Conservation (phyloP, 768 basidiomycete species). For the Mycena metata region DNA sequence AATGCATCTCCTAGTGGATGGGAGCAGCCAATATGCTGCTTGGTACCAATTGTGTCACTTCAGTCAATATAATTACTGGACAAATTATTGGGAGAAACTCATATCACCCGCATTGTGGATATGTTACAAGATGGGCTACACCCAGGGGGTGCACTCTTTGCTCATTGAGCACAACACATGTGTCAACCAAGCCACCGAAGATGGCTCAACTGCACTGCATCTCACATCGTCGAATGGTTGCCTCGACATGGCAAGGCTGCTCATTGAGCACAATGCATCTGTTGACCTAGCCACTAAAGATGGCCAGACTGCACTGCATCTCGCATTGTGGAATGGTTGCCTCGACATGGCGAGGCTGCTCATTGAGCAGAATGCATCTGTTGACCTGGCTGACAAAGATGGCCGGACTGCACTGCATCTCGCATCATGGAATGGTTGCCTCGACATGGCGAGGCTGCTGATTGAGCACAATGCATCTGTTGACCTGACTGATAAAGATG, state of each 20-base stretch:
- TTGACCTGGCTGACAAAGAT: neutral
- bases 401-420: neutral
- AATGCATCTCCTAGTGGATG: neutral
- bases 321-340: neutral
- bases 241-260: no score
- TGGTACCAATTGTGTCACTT: neutral
- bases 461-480: no score
- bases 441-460: no score
- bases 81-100: neutral
- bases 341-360: neutral
- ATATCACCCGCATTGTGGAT: neutral
- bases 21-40: neutral
- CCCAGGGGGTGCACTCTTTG: no score
- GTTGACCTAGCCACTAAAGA: no score
- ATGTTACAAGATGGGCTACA: neutral
- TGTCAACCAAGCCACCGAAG: neutral
- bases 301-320: neutral
- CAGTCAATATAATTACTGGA: neutral
- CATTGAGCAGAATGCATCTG: neutral
- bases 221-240: no score
- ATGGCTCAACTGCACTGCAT: no score
- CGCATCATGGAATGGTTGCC: no score
- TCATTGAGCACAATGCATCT: no score
- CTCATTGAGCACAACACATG: neutral
- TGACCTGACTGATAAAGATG: no score